phyloP scores from a whole-genome alignment of 139 green algal species.

The Tetratostichococcus sp. region DNA sequence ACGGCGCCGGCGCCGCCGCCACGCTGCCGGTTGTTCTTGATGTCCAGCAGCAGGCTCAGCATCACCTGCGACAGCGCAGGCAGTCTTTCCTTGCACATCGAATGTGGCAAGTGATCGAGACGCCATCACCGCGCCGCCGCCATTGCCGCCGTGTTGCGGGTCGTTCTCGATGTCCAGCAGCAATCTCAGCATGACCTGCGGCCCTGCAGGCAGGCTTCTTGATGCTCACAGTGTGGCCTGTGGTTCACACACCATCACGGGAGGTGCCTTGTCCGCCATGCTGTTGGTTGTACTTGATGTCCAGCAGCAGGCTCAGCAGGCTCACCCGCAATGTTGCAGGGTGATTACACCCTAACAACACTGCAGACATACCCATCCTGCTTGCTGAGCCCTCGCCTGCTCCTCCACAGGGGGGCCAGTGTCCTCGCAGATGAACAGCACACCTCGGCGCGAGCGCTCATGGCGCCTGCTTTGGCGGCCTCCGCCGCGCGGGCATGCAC shows the following conservation, averaged over 20 bases:
- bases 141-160: constrained; percentile 21
- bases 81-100: too few relatives aligned
- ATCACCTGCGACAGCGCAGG: constrained; percentile 3
- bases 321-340: too few relatives aligned
- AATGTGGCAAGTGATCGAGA: too few relatives aligned
- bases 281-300: constrained; percentile 84
- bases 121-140: not conserved
- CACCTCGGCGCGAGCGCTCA: constrained; percentile 54
- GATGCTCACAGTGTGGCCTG: too few relatives aligned
- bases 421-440: too few relatives aligned
- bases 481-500: constrained; percentile 52
- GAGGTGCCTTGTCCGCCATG: constrained; percentile 2
- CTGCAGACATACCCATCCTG: too few relatives aligned
- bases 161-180: constrained; percentile 87
- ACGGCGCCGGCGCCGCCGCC: not conserved
- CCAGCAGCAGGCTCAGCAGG: constrained; percentile 33
- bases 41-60: constrained; percentile 48
- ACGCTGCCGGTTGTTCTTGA: constrained; percentile 78
- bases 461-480: constrained; percentile 12
- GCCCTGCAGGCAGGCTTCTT: not conserved
- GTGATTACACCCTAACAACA: too few relatives aligned
- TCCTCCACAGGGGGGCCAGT: too few relatives aligned
- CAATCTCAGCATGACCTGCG: constrained; percentile 6
- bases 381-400: too few relatives aligned
- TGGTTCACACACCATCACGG: too few relatives aligned